Conservation (phyloP, 2,329 filamentous ascomycete genomes). For the Purpureocillium lavendulum region DNA sequence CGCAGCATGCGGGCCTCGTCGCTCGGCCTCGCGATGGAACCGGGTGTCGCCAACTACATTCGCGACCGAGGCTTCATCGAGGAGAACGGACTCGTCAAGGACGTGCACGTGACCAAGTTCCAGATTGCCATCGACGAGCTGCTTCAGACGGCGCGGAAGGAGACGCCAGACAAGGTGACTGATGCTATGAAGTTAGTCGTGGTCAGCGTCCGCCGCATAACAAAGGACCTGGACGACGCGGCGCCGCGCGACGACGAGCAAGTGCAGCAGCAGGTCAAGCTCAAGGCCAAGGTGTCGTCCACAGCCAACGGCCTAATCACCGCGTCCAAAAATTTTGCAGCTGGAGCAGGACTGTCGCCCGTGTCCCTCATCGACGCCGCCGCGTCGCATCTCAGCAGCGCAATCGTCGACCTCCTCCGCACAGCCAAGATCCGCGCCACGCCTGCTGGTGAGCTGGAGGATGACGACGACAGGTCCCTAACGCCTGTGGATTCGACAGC, state of each 20-base stretch:
- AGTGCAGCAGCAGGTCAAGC: conserved; percentile 53
- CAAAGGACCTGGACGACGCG: conserved; percentile 64
- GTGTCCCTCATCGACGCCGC: conserved; percentile 92
- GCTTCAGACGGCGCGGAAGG: conserved; percentile 64
- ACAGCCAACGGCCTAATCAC: conserved; percentile 96
- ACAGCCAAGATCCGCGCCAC: conserved; percentile 76
- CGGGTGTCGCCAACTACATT: conserved; percentile 60
- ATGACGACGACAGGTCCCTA: conserved; percentile 61
- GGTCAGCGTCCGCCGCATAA: conserved; percentile 73
- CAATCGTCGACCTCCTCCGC: conserved; percentile 78
- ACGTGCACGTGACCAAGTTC: conserved; percentile 89
- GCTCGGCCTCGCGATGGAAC: conserved; percentile 59
- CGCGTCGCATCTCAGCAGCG: conserved; percentile 78
- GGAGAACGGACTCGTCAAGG: conserved; percentile 72
- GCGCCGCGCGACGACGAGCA: conserved; percentile 43
- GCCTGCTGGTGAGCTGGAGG: conserved; percentile 65
- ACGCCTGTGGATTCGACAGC: conserved; percentile 59
- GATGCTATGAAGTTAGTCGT: conserved; percentile 85
- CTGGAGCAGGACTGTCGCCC: conserved; percentile 75
- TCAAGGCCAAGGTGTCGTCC: conserved; percentile 77
- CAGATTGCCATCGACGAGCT: conserved; percentile 92
- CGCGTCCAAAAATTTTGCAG: conserved; percentile 83
- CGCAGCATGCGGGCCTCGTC: conserved; percentile 75
- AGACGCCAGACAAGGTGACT: conserved; percentile 67
- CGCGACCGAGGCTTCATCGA: conserved; percentile 61